Conservation (phyloP, 1,284 basidiomycete genomes). For the Apiotrichum siamense region DNA sequence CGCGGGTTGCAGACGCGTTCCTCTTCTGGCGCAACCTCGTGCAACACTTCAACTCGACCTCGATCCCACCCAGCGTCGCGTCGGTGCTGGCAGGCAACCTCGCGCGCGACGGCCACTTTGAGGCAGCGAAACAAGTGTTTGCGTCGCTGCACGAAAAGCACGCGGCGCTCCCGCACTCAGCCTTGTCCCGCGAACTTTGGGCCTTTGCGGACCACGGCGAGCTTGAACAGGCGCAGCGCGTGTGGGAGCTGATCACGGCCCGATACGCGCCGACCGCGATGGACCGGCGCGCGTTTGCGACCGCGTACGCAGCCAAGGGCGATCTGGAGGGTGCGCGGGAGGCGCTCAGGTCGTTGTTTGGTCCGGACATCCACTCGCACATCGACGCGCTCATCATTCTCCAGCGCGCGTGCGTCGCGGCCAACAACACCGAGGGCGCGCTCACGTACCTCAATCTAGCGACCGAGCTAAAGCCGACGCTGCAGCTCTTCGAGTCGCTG, state of each 20-base stretch:
- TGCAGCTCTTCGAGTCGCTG: constrained; percentile 51
- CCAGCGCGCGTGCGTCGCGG: constrained; percentile 20
- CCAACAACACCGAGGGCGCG: constrained; percentile 15
- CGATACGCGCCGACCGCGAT: constrained; percentile 4
- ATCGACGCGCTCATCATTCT: constrained; percentile 15
- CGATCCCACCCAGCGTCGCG: constrained; percentile 1
- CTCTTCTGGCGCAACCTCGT: constrained; percentile 2
- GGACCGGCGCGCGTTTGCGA: constrained; percentile 4
- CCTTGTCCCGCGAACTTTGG: constrained; percentile 11
- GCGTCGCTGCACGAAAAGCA: constrained; percentile 3
- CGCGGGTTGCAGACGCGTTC: constrained; percentile 4
- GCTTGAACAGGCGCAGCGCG: not conserved
- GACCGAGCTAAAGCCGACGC: constrained; percentile 6
- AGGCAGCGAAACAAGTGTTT: constrained; percentile 6
- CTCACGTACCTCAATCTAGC: constrained; percentile 14
- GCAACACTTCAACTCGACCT: constrained; percentile 8
- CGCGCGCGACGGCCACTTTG: not conserved
- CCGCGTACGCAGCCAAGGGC: constrained; percentile 2
- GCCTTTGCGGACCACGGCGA: constrained; percentile 8
- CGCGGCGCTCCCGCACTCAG: constrained; percentile 6
- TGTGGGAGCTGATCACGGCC: constrained; percentile 7
- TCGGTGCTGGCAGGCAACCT: constrained; percentile 8
- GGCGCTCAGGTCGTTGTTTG: constrained; percentile 1
- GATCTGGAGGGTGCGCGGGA: not conserved
- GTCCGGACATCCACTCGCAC: not conserved